These are phyloP conservation scores for Rhododendron williamsianum DNA, from an alignment of 148 eudicot species.

Conservation along the genomic window DNA sequence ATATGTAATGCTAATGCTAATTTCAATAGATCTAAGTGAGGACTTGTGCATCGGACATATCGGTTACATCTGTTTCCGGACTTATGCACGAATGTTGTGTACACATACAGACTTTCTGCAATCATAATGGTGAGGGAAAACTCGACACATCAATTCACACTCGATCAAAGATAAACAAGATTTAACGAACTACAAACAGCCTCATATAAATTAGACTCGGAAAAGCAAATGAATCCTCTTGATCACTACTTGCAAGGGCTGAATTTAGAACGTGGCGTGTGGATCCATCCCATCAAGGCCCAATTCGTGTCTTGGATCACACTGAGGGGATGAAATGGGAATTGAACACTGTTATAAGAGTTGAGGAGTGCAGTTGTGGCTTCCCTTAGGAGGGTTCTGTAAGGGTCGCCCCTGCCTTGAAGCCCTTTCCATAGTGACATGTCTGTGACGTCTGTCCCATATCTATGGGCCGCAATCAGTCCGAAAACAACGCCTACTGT, in stretches of 20 bases:
- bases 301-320: constrained; percentile 43
- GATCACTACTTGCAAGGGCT: constrained; percentile 42
- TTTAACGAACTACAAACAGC: not conserved
- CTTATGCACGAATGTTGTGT: not conserved
- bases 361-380: constrained; percentile 68
- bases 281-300: constrained; percentile 49
- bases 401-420: constrained; percentile 69
- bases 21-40: too few relatives aligned
- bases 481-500: constrained; percentile 64
- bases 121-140: not conserved
- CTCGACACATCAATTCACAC: not conserved
- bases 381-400: constrained; percentile 75
- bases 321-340: constrained; percentile 48
- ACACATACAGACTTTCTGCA: not conserved
- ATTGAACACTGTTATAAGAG: constrained; percentile 61
- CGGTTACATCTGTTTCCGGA: not conserved
- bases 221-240: not conserved
- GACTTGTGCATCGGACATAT: not conserved
- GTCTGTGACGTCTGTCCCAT: constrained; percentile 34
- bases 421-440: constrained; percentile 42
- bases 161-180: not conserved
- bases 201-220: not conserved
- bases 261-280: constrained; percentile 46
- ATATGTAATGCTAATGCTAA: too few relatives aligned
- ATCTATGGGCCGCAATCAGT: constrained; percentile 48